phyloP scores from a whole-genome alignment of 495 filamentous ascomycete species.

The Pyronema domesticum region DNA sequence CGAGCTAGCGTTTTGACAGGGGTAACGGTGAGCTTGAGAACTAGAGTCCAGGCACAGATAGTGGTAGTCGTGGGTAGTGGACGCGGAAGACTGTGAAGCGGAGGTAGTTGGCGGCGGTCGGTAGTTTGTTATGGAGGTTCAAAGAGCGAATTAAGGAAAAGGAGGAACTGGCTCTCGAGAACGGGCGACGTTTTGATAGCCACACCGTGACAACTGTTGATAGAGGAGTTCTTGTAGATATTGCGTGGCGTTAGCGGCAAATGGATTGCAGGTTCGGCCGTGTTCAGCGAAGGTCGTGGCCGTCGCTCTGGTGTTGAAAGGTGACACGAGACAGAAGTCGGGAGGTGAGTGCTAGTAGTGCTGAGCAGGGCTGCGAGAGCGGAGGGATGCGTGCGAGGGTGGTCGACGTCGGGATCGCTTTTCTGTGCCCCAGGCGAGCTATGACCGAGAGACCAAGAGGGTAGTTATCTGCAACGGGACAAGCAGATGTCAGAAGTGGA shows the following conservation, averaged over 20 bases:
- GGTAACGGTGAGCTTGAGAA: neutral
- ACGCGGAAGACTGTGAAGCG: neutral
- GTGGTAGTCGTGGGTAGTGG: neutral
- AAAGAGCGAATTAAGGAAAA: slow-evolving; percentile 38
- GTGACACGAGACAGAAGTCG: slow-evolving; percentile 1
- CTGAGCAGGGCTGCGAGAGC: neutral
- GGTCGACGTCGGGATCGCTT: neutral
- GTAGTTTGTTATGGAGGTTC: slow-evolving; percentile 35
- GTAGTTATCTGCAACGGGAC: neutral
- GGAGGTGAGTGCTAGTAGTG: neutral
- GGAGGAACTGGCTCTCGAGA: slow-evolving; percentile 34
- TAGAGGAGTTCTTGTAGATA: neutral
- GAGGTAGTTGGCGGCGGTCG: neutral
- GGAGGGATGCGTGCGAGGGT: neutral
- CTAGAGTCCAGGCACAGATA: neutral
- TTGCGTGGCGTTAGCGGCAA: neutral
- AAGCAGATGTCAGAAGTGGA: neutral
- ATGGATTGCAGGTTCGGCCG: slow-evolving; percentile 1
- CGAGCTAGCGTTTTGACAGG: slow-evolving; percentile 5
- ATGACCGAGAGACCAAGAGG: neutral
- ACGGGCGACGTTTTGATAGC: slow-evolving; percentile 26
- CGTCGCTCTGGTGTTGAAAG: neutral
- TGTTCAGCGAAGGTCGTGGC: neutral
- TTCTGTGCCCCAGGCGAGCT: neutral
- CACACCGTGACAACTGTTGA: slow-evolving; percentile 13